A percentile compares a stretch with the other conserved stretches of the same genome.
Evolutionary conservation across 306 rosid genomes (phyloP).

Genomic region (Ziziphus jujuba): DNA sequence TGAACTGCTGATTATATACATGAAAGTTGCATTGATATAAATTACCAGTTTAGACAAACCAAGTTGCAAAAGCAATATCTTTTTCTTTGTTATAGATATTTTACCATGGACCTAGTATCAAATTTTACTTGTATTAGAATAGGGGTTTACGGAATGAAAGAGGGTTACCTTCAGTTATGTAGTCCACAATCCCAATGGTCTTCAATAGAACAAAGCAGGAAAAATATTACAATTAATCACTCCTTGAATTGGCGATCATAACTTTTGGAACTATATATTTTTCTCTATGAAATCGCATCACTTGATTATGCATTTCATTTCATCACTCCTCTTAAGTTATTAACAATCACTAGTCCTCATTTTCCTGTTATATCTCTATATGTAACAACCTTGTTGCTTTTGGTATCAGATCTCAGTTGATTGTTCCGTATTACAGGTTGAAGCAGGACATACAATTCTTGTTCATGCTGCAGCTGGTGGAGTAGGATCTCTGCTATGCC

Average conservation of each 20-base stretch:
- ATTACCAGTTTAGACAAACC: too few relatives aligned
- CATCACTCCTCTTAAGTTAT: background rate
- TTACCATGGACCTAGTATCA: too few relatives aligned
- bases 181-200: background rate
- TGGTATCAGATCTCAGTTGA: background rate
- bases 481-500: slow-evolving; percentile 90
- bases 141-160: background rate
- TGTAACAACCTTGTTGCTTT: background rate
- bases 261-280: background rate
- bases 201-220: background rate
- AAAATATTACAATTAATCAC: background rate
- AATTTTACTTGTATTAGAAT: too few relatives aligned
- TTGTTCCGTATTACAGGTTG: slow-evolving; percentile 48
- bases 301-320: background rate
- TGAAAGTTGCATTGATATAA: too few relatives aligned
- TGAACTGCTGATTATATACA: too few relatives aligned
- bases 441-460: slow-evolving; percentile 73
- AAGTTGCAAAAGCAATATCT: too few relatives aligned
- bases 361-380: background rate
- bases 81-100: background rate
- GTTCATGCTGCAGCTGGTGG: slow-evolving; percentile 98
- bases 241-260: background rate
- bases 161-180: background rate
- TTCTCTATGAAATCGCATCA: background rate
- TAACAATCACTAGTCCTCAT: background rate